phyloP scores from a whole-genome alignment of 2,329 filamentous ascomycete species.

The Colletotrichum echinochloae region DNA sequence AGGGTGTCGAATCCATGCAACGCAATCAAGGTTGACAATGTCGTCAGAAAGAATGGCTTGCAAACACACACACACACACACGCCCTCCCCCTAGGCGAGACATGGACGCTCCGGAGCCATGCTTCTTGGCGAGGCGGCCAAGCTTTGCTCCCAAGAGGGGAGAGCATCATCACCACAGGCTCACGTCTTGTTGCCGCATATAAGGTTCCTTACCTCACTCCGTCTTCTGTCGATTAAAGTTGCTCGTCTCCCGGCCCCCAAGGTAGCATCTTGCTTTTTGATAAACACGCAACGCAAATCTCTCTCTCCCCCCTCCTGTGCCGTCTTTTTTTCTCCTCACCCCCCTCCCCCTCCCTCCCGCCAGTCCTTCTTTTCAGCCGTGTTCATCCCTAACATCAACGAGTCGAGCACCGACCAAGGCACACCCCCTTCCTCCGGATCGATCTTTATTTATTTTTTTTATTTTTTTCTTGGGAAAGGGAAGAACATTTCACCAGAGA shows the following conservation, averaged over 20 bases:
- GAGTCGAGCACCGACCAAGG: not conserved
- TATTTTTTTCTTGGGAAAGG: no score
- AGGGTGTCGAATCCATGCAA: slow-evolving; percentile 15
- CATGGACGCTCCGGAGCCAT: slow-evolving; percentile 39
- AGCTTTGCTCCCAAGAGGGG: slow-evolving; percentile 34
- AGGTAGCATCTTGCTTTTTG: slow-evolving; percentile 7
- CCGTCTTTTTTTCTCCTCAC: no score
- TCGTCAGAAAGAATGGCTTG: slow-evolving; percentile 34
- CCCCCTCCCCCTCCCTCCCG: not conserved
- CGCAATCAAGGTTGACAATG: slow-evolving; percentile 29
- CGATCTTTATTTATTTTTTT: no score
- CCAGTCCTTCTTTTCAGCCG: not conserved
- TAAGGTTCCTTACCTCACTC: slow-evolving; percentile 23
- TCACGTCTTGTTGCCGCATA: slow-evolving; percentile 26
- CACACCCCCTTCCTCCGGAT: no score
- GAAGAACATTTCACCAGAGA: not conserved
- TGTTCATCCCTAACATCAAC: not conserved
- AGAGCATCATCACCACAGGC: slow-evolving; percentile 32
- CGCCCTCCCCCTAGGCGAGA: slow-evolving; percentile 29
- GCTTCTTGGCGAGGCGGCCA: slow-evolving; percentile 40
- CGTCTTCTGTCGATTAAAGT: not conserved
- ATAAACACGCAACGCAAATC: not conserved
- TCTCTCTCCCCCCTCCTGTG: not conserved
- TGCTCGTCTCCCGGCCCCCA: not conserved
- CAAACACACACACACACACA: not conserved